Evolutionary conservation across 1,284 basidiomycete genomes (phyloP).

Genomic region (Porogramme epimiltina): DNA sequence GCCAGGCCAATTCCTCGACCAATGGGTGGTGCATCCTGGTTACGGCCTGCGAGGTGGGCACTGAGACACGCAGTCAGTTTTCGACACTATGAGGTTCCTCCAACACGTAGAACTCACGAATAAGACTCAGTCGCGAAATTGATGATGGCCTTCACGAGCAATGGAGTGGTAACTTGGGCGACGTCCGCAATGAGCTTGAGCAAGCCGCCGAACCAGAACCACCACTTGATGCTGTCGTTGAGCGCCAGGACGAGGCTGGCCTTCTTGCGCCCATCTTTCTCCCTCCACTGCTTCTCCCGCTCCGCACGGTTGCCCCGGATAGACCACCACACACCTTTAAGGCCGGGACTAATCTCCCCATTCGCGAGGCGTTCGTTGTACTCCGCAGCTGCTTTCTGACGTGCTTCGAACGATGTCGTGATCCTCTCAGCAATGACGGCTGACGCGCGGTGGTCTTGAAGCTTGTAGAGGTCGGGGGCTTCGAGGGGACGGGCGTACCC

Average conservation of each 20-base stretch:
- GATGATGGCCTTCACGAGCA: conserved; percentile 62
- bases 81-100: background rate
- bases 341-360: conserved; percentile 64
- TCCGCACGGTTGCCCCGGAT: conserved; percentile 53
- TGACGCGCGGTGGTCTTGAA: conserved; percentile 65
- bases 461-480: conserved; percentile 82
- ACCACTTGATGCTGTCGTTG: conserved; percentile 81
- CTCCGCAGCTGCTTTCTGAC: conserved; percentile 58
- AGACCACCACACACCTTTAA: conserved; percentile 61
- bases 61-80: conserved; percentile 5
- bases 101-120: conserved; percentile 16
- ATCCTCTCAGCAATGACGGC: conserved; percentile 65
- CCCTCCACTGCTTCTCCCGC: conserved; percentile 65
- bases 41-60: conserved; percentile 48
- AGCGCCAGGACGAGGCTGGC: conserved; percentile 77
- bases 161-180: conserved; percentile 55
- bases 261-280: conserved; percentile 60
- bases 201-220: conserved; percentile 81
- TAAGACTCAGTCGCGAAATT: conserved; percentile 74
- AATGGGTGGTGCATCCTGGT: conserved; percentile 50
- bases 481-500: conserved; percentile 83
- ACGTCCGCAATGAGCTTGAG: conserved; percentile 79
- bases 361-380: conserved; percentile 71
- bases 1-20: conserved; percentile 79
- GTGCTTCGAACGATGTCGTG: conserved; percentile 62